Percentiles rank a stretch among this genome's conserved stretches.
Conservation (phyloP, 2,329 filamentous ascomycete genomes). For the Chaetothyriales sp. region DNA sequence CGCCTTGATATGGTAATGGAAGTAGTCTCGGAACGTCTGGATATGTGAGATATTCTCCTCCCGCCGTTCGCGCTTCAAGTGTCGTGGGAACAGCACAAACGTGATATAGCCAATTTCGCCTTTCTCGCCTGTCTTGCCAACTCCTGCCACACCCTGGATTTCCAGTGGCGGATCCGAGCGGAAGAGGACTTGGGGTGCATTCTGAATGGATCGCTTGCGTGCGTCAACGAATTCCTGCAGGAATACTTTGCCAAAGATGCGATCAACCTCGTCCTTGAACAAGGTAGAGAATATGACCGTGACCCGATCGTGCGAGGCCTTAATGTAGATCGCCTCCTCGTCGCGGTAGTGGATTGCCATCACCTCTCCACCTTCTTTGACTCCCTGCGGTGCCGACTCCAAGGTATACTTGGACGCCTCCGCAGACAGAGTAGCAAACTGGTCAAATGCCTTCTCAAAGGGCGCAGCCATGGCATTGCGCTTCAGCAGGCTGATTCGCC, state of each 20-base stretch:
- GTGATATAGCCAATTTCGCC: slow-evolving; percentile 95
- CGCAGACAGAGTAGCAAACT: slow-evolving; percentile 73
- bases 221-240: slow-evolving; percentile 98
- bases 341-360: slow-evolving; percentile 98
- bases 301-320: slow-evolving; percentile 90
- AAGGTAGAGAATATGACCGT: slow-evolving; percentile 98
- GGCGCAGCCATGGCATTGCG: slow-evolving; percentile 98
- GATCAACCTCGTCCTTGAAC: slow-evolving; percentile 93
- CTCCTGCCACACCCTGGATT: slow-evolving; percentile 70
- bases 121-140: slow-evolving; percentile 51
- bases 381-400: slow-evolving; percentile 82
- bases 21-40: slow-evolving; percentile 99
- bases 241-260: slow-evolving; percentile 96
- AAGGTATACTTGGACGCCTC: slow-evolving; percentile 84
- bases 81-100: slow-evolving; percentile 92
- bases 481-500: slow-evolving; percentile 79
- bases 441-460: slow-evolving; percentile 91
- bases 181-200: slow-evolving; percentile 94
- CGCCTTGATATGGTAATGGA: slow-evolving; percentile 99
- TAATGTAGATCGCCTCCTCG: slow-evolving; percentile 97
- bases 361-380: slow-evolving; percentile 76
- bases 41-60: slow-evolving; percentile 96
- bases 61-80: slow-evolving; percentile 78
- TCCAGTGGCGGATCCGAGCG: slow-evolving; percentile 87
- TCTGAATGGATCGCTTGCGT: slow-evolving; percentile 84